Base-by-base conservation (phyloP, 805 yeast species). In the Starmerella bombi region DNA sequence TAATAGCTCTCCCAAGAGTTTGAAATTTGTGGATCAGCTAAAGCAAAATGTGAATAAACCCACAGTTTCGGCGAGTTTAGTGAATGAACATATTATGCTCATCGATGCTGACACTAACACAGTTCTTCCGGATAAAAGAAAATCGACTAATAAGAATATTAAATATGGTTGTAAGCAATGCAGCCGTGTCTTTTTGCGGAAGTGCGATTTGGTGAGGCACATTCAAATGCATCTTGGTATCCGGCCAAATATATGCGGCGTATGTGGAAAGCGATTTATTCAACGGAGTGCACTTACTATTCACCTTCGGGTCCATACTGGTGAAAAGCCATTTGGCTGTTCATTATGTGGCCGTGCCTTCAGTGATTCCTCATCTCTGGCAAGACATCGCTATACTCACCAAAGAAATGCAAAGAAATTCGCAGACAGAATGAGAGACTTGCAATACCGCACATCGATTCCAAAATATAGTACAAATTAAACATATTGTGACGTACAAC, bases 231-330 rank as follows among this genome's bases (percentile, higher is more conserved):
- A 84, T 41, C 45, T 62, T 2, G 65, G 64, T 1, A 52, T 55
- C 28, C 49, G 59, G 38, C 65, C 64, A 3, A 61, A 62, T 41
- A 45, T 69, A 67, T 60, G 64, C 59, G 32, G 46, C 3, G 68
- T 75, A 15, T 83, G 94, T 58, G 69, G 72, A 36, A 82, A 83
- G 57, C 75, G 72, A 40, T 84, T 84, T 63, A 77, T 81, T 51
- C 71, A 93, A 54, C 86, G 93, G 8, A 77, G 85, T 9, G 82
- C 91, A 1, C 63, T 83, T 41, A 78, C 76, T 48, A 83, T 86
- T 3, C 94, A 84, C 59, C 65, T 70, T 48, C 72, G 82, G 48
- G 78, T 81, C 5, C 94, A 84, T 57, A 77, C 84, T 0, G 85
- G 85, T 15, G 84, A 76, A 53, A 77, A 77, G 49, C 85, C 85